phyloP scores from a whole-genome alignment of 164 flowering plant species.

The Magnolia changhungtana region DNA sequence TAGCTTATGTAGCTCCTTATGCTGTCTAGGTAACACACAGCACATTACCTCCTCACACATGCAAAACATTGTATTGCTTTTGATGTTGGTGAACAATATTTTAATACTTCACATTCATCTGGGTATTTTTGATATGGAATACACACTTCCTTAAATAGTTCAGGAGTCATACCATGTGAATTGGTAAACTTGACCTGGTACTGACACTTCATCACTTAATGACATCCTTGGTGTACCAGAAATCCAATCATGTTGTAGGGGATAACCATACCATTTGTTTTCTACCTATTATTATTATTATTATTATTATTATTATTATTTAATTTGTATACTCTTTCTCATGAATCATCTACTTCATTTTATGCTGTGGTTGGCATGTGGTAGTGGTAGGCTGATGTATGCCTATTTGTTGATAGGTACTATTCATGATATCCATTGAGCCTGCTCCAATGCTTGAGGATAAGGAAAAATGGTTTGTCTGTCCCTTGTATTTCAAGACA shows the following conservation, averaged over 20 bases:
- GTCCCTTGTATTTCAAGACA: constrained; percentile 9
- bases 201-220: not conserved
- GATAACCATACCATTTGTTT: not conserved
- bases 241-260: not conserved
- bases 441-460: constrained; percentile 99
- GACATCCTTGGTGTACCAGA: not conserved
- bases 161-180: not conserved
- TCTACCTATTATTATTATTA: not conserved
- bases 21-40: too few relatives aligned
- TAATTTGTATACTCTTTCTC: not conserved
- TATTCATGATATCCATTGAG: constrained; percentile 94
- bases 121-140: too few relatives aligned
- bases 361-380: not conserved
- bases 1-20: too few relatives aligned
- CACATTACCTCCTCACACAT: too few relatives aligned
- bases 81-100: too few relatives aligned
- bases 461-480: constrained; percentile 91
- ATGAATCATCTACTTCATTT: not conserved
- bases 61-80: too few relatives aligned
- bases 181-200: not conserved
- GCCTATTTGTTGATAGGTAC: constrained; percentile 45
- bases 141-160: too few relatives aligned
- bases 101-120: too few relatives aligned
- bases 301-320: too few relatives aligned
- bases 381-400: constrained; percentile 1